These are phyloP conservation scores for Diospyros lotus DNA, from an alignment of 148 eudicot genomes.

Conservation along the genomic window DNA sequence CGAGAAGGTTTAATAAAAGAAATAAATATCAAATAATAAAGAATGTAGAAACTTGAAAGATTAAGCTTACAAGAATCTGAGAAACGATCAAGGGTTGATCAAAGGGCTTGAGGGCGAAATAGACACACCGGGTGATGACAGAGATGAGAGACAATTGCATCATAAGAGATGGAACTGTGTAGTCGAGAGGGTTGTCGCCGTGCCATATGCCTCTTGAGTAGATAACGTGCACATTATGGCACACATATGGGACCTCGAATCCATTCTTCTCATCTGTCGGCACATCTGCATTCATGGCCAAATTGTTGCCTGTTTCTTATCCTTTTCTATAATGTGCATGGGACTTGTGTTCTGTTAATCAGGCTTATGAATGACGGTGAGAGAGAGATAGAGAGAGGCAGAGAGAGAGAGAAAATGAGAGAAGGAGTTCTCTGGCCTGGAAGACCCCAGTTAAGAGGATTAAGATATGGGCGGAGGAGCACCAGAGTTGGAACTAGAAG, in stretches of 20 bases:
- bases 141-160: conserved; percentile 33
- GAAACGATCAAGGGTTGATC: conserved; percentile 36
- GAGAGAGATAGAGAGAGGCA: background rate
- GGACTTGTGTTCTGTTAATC: background rate
- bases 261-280: background rate
- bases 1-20: background rate
- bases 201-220: conserved; percentile 21
- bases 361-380: too few relatives aligned
- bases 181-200: conserved; percentile 26
- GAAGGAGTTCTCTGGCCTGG: too few relatives aligned
- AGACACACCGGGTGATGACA: conserved; percentile 17
- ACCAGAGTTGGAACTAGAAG: background rate
- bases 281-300: background rate
- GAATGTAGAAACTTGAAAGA: background rate
- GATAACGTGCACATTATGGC: conserved; percentile 15
- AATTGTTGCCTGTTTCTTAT: background rate
- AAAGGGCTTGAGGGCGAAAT: conserved; percentile 26
- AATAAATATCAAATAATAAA: background rate
- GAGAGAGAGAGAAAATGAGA: conserved; percentile 3
- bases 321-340: background rate
- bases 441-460: background rate
- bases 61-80: conserved; percentile 41
- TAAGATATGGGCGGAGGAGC: conserved; percentile 15
- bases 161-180: conserved; percentile 20
- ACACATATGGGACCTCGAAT: conserved; percentile 4